Conservation (phyloP, 768 basidiomycete species). For the Naganishia vishniacii region DNA sequence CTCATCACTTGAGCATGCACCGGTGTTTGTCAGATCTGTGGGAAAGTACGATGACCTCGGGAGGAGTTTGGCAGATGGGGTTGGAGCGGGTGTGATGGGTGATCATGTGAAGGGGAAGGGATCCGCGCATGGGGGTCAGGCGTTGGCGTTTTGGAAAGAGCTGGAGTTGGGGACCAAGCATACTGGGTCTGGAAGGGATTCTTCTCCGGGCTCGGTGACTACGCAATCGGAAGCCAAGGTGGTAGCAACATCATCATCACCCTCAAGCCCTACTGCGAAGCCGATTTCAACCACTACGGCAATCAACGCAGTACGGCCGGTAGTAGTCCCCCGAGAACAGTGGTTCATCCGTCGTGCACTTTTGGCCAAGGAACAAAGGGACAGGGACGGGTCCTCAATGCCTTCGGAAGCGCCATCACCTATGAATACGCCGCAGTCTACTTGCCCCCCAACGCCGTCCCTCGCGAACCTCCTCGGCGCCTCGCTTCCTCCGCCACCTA, state of each 20-base stretch:
- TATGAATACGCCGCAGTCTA: not conserved
- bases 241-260: not conserved
- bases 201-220: not conserved
- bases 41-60: slow-evolving; percentile 27
- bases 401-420: not conserved
- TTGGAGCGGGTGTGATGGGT: not conserved
- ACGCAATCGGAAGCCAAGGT: not conserved
- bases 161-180: slow-evolving; percentile 6
- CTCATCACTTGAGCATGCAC: slow-evolving; percentile 8
- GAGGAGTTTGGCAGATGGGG: slow-evolving; percentile 12
- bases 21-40: slow-evolving; percentile 20
- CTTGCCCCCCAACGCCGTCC: slow-evolving; percentile 12
- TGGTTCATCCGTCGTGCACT: slow-evolving; percentile 29
- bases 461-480: slow-evolving; percentile 17
- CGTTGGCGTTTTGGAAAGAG: slow-evolving; percentile 23
- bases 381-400: not conserved
- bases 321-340: slow-evolving; percentile 21
- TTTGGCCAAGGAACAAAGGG: slow-evolving; percentile 1
- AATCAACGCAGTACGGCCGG: not conserved
- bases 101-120: not conserved
- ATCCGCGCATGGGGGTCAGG: not conserved
- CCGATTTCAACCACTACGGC: not conserved
- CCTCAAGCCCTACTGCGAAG: not conserved
- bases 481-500: slow-evolving; percentile 17
- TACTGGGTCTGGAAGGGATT: not conserved